Conservation (phyloP, 208 protist species). For the Balamuthia mandrillaris region DNA sequence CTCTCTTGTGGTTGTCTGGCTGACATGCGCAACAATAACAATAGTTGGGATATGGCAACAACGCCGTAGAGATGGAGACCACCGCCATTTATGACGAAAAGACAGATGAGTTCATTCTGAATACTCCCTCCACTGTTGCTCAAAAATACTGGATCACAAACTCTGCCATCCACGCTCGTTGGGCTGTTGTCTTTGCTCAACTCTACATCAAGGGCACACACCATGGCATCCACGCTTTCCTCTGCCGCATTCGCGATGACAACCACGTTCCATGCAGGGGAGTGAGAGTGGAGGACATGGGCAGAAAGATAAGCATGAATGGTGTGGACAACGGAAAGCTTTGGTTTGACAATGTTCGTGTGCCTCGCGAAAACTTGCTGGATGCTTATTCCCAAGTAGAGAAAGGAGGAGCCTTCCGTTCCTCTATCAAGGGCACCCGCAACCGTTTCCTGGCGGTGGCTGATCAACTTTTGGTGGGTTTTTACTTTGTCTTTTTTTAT, state of each 20-base stretch:
- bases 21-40: neutral
- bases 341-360: slow-evolving; percentile 71
- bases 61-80: slow-evolving; percentile 67
- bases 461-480: slow-evolving; percentile 52
- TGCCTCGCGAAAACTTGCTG: slow-evolving; percentile 63
- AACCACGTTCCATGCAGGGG: slow-evolving; percentile 31
- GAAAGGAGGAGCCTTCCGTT: slow-evolving; percentile 55
- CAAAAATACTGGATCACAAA: slow-evolving; percentile 72
- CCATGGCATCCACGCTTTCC: slow-evolving; percentile 65
- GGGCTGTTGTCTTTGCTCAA: slow-evolving; percentile 64
- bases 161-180: slow-evolving; percentile 56
- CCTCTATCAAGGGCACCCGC: slow-evolving; percentile 34
- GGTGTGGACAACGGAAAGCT: slow-evolving; percentile 74
- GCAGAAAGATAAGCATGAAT: slow-evolving; percentile 61
- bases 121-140: slow-evolving; percentile 61
- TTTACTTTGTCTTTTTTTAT: no score
- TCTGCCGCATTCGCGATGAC: slow-evolving; percentile 62
- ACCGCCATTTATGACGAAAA: slow-evolving; percentile 64
- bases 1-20: neutral
- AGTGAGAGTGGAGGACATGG: slow-evolving; percentile 71
- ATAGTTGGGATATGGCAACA: slow-evolving; percentile 65
- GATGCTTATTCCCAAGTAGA: slow-evolving; percentile 53
- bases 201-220: slow-evolving; percentile 44
- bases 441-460: slow-evolving; percentile 57
- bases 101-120: slow-evolving; percentile 67